These are phyloP conservation scores for Penicillium sp. DNA, from an alignment of 2,329 filamentous ascomycete genomes.

Conservation along the genomic window DNA sequence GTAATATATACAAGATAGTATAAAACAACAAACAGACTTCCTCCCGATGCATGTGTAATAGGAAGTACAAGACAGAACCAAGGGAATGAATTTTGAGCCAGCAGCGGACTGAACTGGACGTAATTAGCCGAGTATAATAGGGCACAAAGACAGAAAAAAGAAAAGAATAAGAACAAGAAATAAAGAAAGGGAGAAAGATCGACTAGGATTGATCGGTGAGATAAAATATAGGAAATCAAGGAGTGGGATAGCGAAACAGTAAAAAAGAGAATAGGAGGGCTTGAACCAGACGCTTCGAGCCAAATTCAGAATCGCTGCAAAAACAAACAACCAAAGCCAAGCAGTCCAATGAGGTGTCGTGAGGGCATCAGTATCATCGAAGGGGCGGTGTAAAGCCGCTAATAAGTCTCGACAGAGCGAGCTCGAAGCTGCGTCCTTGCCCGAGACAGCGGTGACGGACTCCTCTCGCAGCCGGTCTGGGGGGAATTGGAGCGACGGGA, in stretches of 20 bases:
- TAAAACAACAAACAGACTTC: no score
- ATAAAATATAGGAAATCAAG: background rate
- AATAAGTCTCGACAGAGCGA: constrained; percentile 28
- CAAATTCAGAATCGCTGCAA: constrained; percentile 5
- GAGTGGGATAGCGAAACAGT: background rate
- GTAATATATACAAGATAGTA: no score
- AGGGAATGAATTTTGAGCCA: background rate
- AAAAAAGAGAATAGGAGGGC: background rate
- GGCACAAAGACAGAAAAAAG: background rate
- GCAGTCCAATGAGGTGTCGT: constrained; percentile 19
- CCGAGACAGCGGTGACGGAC: constrained; percentile 17
- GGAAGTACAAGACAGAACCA: constrained; percentile 1
- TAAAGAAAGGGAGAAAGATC: background rate
- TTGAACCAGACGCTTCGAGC: constrained; percentile 1
- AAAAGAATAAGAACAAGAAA: background rate
- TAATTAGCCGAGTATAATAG: no score
- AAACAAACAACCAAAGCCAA: constrained; percentile 5
- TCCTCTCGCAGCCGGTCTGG: constrained; percentile 9
- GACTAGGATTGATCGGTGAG: background rate
- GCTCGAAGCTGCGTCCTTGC: constrained; percentile 20
- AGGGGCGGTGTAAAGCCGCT: background rate
- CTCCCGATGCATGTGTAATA: constrained; percentile 3
- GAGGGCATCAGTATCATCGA: constrained; percentile 19
- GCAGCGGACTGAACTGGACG: no score
- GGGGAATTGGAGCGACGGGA: constrained; percentile 7